These are phyloP conservation scores for Sporormia fimetaria DNA, from an alignment of 495 filamentous ascomycete species.

Conservation along the genomic window DNA sequence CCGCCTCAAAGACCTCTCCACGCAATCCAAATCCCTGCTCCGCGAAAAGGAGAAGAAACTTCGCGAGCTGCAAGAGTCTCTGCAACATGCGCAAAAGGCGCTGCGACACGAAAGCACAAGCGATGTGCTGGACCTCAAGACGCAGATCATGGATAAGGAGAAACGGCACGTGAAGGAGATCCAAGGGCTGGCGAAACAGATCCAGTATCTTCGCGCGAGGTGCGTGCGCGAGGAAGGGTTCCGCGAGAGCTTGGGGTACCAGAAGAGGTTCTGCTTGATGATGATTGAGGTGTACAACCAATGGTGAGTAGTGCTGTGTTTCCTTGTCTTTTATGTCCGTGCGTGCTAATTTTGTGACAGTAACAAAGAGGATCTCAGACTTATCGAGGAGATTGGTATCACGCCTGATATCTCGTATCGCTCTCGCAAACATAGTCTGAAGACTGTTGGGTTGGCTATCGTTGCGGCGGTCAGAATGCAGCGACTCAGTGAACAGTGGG, in stretches of 20 bases:
- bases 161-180: conserved; percentile 68
- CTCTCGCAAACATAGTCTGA: conserved; percentile 36
- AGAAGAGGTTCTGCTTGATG: conserved; percentile 65
- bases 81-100: conserved; percentile 4
- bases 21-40: conserved; percentile 3
- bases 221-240: conserved; percentile 70
- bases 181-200: conserved; percentile 72
- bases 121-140: conserved; percentile 10
- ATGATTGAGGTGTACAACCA: conserved; percentile 68
- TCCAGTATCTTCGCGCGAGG: conserved; percentile 73
- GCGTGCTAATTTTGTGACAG: conserved; percentile 37
- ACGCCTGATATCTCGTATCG: conserved; percentile 36
- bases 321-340: conserved; percentile 1
- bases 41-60: conserved; percentile 25
- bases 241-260: conserved; percentile 62
- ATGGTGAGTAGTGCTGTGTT: conserved; percentile 56
- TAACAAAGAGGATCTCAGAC: conserved; percentile 79
- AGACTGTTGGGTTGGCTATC: conserved; percentile 42
- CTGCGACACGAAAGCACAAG: conserved; percentile 1
- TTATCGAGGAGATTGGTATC: conserved; percentile 71
- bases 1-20: conserved; percentile 2
- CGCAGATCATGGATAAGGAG: conserved; percentile 30
- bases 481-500: conserved; percentile 41
- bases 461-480: conserved; percentile 46
- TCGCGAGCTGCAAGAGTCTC: conserved; percentile 7